Percentiles rank a stretch among this genome's conserved stretches.
Conservation (phyloP, 192 early-diverging fungal species). For the Phycomyces nitens region DNA sequence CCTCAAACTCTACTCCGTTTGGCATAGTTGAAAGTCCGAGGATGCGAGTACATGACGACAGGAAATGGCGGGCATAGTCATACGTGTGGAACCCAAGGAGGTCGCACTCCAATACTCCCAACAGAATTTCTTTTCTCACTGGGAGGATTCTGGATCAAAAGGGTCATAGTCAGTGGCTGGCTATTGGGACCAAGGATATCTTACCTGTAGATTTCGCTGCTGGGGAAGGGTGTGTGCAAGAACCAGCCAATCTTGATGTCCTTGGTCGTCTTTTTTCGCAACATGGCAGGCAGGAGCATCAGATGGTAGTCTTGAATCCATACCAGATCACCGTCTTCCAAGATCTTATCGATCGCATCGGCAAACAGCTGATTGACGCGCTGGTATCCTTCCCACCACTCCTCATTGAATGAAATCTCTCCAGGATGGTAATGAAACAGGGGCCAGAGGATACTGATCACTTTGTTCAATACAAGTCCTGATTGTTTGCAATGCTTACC, state of each 20-base stretch:
- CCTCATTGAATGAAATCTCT: slow-evolving; percentile 94
- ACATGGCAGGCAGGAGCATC: slow-evolving; percentile 89
- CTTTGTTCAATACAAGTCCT: not conserved
- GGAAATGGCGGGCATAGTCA: slow-evolving; percentile 98
- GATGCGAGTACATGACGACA: slow-evolving; percentile 95
- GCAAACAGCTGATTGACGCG: slow-evolving; percentile 92
- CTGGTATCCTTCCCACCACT: slow-evolving; percentile 94
- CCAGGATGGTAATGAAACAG: slow-evolving; percentile 99
- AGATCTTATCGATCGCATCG: slow-evolving; percentile 78
- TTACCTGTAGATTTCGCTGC: slow-evolving; percentile 92
- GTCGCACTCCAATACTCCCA: slow-evolving; percentile 89
- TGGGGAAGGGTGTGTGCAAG: slow-evolving; percentile 97
- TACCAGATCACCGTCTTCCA: slow-evolving; percentile 85
- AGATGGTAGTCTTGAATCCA: slow-evolving; percentile 98
- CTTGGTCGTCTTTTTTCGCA: slow-evolving; percentile 67
- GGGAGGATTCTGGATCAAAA: slow-evolving; percentile 71
- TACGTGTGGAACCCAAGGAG: slow-evolving; percentile 99
- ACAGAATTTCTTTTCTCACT: slow-evolving; percentile 88
- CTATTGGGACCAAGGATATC: not conserved
- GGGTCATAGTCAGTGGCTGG: not conserved
- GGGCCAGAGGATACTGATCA: slow-evolving; percentile 91
- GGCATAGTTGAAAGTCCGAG: slow-evolving; percentile 91
- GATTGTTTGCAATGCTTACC: slow-evolving; percentile 24
- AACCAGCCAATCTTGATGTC: slow-evolving; percentile 98
- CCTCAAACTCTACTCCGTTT: slow-evolving; percentile 90